These are phyloP conservation scores for Coemansia sp. DNA, from an alignment of 192 early-diverging fungal genomes.

Conservation along the genomic window DNA sequence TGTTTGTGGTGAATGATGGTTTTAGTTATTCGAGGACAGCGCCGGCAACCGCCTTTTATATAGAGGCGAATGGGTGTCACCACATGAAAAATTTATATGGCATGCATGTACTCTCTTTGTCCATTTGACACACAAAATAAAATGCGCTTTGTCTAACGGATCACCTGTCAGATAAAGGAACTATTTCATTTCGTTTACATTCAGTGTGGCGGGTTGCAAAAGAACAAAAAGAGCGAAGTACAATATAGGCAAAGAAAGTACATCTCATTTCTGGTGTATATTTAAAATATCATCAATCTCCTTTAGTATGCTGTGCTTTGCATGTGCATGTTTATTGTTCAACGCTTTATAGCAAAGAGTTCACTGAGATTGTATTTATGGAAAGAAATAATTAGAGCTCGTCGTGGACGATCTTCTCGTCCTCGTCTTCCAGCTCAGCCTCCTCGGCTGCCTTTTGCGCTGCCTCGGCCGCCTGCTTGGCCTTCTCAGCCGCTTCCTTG, in stretches of 20 bases:
- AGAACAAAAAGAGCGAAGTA: no score
- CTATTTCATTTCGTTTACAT: not conserved
- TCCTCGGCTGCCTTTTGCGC: slow-evolving; percentile 27
- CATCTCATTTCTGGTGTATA: no score
- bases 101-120: not conserved
- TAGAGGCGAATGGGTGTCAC: not conserved
- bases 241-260: no score
- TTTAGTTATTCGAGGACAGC: not conserved
- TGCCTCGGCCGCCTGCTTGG: slow-evolving; percentile 23
- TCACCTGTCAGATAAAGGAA: not conserved
- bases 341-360: no score
- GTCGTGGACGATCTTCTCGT: slow-evolving; percentile 36
- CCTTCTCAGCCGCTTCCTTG: slow-evolving; percentile 27
- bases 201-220: no score
- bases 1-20: not conserved
- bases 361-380: not conserved
- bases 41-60: not conserved
- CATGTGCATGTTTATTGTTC: not conserved
- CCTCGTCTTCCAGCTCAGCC: slow-evolving; percentile 25
- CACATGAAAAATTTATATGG: not conserved
- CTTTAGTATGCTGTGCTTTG: not conserved
- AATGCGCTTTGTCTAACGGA: slow-evolving; percentile 1
- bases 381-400: slow-evolving; percentile 35
- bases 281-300: no score
- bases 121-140: slow-evolving; percentile 1